Base-by-base conservation (phyloP, 192 early-diverging fungal species). In the Phycomyces blakesleeanus region DNA sequence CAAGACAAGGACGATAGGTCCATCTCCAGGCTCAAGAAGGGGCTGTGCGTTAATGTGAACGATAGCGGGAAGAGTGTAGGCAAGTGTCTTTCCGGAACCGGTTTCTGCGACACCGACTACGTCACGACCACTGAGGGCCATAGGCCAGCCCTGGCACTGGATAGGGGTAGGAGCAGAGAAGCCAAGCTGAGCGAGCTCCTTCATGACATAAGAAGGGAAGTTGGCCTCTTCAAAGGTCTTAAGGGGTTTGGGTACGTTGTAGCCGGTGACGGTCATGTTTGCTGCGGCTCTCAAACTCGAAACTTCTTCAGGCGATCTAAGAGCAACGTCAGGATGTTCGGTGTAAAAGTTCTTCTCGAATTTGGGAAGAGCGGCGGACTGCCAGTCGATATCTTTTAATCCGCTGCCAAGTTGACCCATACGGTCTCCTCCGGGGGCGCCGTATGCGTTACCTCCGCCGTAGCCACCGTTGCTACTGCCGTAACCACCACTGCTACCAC, bases 41-140 rank as follows among this genome's bases (percentile, higher is more conserved):
- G 94, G 94, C 73, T 99, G 97, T 7, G 97, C 97, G 67, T 94
- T 98, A 73, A 99, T 98, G 73, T 99, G 97, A 49, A 98, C 91
- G 60, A 99, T 96, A 15, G 92, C 86, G n/a, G 95, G 96, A 34
- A 98, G 75, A 34, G 87, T 89, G 73, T 94, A 98, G 1, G 93
- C 94, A 6, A 98, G 81, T 14, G 96, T 98, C 73, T 98, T 98
- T n/a, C 92, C 92, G 18, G 88, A 91, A 66, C 92, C 93, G 21
- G 92, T 93, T 65, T 88, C 83, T 21, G 93, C 92, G 65, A 93
- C 85, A 57, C 92, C 92, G 40, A 97, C 93, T 67, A 98, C 86
- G 74, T 98, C 93, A 58, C 93, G 87, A 50, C 95, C 95, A 27
- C 85, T 89, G 51, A 98, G 85, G 5, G 95, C 96, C 95, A 97